These are phyloP conservation scores for Hypoxylon sp. DNA, from an alignment of 2,329 filamentous ascomycete species.

Conservation along the genomic window DNA sequence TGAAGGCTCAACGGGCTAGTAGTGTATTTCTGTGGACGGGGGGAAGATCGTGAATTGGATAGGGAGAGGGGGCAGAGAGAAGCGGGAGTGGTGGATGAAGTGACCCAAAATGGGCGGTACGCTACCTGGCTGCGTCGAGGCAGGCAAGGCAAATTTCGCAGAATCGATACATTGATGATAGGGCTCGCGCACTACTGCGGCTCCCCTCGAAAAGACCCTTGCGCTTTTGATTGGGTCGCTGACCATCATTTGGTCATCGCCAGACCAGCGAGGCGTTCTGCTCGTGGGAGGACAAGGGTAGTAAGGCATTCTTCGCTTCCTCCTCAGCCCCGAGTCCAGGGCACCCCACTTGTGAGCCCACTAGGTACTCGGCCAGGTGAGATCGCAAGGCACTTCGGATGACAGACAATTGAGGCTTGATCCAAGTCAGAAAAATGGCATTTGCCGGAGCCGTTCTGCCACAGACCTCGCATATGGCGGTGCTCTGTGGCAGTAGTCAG, in stretches of 20 bases:
- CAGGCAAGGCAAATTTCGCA: conserved; percentile 41
- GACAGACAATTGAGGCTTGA: conserved; percentile 30
- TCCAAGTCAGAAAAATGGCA: conserved; percentile 35
- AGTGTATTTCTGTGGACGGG: conserved; percentile 25
- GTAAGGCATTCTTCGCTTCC: conserved; percentile 49
- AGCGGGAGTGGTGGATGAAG: conserved; percentile 47
- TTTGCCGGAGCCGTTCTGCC: conserved; percentile 24
- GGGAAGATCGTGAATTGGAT: conserved; percentile 17
- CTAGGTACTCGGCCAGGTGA: conserved; percentile 24
- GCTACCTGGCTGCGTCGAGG: conserved; percentile 1
- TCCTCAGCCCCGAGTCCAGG: conserved; percentile 50
- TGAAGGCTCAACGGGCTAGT: conserved; percentile 26
- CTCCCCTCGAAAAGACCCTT: conserved; percentile 31
- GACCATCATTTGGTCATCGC: conserved; percentile 43
- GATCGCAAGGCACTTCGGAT: conserved; percentile 44
- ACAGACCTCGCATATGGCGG: conserved; percentile 28
- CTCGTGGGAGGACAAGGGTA: conserved; percentile 40
- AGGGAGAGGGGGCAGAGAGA: conserved; percentile 35
- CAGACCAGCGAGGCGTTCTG: conserved; percentile 45
- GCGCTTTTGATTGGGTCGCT: conserved; percentile 36
- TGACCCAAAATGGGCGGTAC: conserved; percentile 45
- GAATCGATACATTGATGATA: conserved; percentile 42
- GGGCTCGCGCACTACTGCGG: conserved; percentile 46
- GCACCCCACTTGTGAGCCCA: conserved; percentile 45
- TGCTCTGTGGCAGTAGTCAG: conserved; percentile 37